phyloP scores from a whole-genome alignment of 495 filamentous ascomycete species.

The Geopyxis carbonaria region DNA sequence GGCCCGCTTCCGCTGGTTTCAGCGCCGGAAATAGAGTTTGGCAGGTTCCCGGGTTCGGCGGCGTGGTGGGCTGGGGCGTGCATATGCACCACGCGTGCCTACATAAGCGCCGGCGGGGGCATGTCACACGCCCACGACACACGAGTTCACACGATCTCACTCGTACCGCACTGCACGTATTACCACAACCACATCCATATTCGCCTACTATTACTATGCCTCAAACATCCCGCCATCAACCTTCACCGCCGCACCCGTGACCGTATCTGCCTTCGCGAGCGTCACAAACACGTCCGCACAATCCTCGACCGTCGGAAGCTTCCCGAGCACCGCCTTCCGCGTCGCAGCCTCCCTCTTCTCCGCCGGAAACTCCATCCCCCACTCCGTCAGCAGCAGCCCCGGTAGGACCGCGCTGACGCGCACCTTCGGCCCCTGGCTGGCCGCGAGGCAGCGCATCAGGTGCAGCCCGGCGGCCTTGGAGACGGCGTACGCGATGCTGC shows the following conservation, averaged over 20 bases:
- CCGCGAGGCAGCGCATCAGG: conserved; percentile 55
- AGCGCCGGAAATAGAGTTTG: no score
- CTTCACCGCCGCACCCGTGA: conserved; percentile 16
- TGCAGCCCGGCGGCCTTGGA: conserved; percentile 54
- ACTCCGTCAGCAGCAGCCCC: conserved; percentile 54
- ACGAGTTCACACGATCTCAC: no score
- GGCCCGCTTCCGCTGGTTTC: no score
- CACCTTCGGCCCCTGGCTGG: conserved; percentile 45
- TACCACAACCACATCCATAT: no score
- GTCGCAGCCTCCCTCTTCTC: conserved; percentile 11
- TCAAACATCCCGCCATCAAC: conserved; percentile 7
- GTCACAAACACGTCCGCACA: conserved; percentile 18
- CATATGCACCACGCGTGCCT: no score
- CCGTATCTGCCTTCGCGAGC: conserved; percentile 14
- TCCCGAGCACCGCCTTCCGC: conserved; percentile 13
- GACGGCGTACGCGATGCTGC: conserved; percentile 47
- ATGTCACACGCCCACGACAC: no score
- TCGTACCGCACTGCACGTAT: no score
- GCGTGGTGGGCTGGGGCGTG: no score
- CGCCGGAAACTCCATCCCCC: conserved; percentile 32
- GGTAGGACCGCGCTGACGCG: conserved; percentile 52
- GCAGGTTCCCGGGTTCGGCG: no score
- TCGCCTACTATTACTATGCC: neutral
- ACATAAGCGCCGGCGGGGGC: no score
- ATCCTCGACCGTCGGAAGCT: conserved; percentile 14